Conservation (phyloP, 2,329 filamentous ascomycete species). For the Scytalidium lignicola region DNA sequence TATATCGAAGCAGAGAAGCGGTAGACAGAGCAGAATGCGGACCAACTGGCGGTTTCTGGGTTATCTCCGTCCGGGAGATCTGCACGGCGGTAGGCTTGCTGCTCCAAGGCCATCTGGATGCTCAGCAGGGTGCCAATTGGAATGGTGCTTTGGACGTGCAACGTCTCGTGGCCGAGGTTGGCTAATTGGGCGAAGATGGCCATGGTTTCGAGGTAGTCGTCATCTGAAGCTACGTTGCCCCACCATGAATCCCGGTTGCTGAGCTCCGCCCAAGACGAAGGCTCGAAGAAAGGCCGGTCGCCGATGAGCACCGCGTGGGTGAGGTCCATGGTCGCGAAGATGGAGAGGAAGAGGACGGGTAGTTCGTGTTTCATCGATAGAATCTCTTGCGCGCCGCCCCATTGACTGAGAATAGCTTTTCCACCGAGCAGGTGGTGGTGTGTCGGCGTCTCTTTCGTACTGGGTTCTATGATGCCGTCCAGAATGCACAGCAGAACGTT, state of each 20-base stretch:
- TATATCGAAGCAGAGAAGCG: slow-evolving; percentile 33
- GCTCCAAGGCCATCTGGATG: slow-evolving; percentile 20
- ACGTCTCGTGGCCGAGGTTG: slow-evolving; percentile 28
- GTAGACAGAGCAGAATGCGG: slow-evolving; percentile 33
- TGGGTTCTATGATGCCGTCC: slow-evolving; percentile 23
- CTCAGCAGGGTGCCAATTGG: slow-evolving; percentile 20
- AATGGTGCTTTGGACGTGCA: slow-evolving; percentile 12
- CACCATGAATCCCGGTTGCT: slow-evolving; percentile 38
- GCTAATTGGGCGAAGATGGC: slow-evolving; percentile 28
- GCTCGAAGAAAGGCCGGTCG: slow-evolving; percentile 31
- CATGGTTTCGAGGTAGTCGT: slow-evolving; percentile 30
- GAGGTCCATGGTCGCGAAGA: slow-evolving; percentile 39
- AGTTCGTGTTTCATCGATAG: slow-evolving; percentile 18
- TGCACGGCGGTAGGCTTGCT: slow-evolving; percentile 16
- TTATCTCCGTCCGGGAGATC: slow-evolving; percentile 5
- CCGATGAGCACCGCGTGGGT: slow-evolving; percentile 36
- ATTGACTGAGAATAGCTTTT: slow-evolving; percentile 23
- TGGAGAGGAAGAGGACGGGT: slow-evolving; percentile 35
- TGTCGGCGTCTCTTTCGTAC: slow-evolving; percentile 17
- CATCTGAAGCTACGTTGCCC: slow-evolving; percentile 24
- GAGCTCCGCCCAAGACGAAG: slow-evolving; percentile 33
- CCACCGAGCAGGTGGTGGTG: slow-evolving; percentile 22
- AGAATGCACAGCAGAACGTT: slow-evolving; percentile 38
- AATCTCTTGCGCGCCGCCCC: slow-evolving; percentile 18
- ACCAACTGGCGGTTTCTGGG: slow-evolving; percentile 26